Percentiles rank a stretch among this genome's conserved stretches.
Conservation (phyloP, 306 rosid genomes). For the Erythrophleum fordii region DNA sequence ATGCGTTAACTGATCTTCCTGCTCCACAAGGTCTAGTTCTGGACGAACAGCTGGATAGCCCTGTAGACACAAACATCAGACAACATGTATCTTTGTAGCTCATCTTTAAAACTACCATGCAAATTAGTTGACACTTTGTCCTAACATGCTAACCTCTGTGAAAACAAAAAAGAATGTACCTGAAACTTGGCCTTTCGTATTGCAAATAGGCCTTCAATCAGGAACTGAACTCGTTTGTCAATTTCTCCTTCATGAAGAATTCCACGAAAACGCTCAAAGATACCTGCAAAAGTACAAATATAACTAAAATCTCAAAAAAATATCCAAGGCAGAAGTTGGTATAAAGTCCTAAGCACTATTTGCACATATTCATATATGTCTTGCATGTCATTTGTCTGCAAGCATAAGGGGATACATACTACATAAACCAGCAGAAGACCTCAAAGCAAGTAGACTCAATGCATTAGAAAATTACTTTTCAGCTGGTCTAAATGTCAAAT, state of each 20-base stretch:
- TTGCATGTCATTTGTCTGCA: conserved; percentile 16
- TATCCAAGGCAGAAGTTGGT: background rate
- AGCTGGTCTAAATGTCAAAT: background rate
- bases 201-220: conserved; percentile 91
- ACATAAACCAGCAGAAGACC: conserved; percentile 7
- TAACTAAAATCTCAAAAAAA: background rate
- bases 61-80: conserved; percentile 33
- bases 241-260: conserved; percentile 98
- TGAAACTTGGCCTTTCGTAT: conserved; percentile 91
- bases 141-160: background rate
- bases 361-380: background rate
- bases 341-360: background rate
- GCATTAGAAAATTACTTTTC: background rate
- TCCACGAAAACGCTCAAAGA: conserved; percentile 96
- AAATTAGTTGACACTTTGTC: conserved; percentile 14
- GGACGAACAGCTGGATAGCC: conserved; percentile 58
- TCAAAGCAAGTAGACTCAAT: background rate
- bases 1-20: conserved; percentile 57
- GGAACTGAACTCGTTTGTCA: conserved; percentile 86
- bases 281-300: conserved; percentile 54
- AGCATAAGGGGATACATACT: background rate
- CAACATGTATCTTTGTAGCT: conserved; percentile 1
- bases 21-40: conserved; percentile 58
- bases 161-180: conserved; percentile 45
- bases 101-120: background rate